These are phyloP conservation scores for Uncinocarpus reesii DNA, from an alignment of 2,329 filamentous ascomycete species.

Conservation along the genomic window DNA sequence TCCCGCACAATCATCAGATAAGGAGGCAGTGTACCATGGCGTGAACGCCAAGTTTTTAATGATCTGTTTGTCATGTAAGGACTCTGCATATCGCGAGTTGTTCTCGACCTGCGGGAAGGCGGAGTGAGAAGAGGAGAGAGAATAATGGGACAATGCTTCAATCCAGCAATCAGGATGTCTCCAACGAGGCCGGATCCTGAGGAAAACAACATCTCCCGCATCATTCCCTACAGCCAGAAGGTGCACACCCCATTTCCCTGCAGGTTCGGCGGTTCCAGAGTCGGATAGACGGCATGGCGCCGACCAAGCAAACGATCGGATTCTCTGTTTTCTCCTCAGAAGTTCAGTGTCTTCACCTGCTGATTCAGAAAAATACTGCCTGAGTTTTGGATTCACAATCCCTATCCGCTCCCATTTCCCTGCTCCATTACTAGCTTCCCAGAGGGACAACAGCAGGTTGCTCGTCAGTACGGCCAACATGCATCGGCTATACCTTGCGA, in stretches of 20 bases:
- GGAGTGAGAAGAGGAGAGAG: slow-evolving; percentile 15
- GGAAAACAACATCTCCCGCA: slow-evolving; percentile 28
- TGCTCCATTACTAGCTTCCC: slow-evolving; percentile 41
- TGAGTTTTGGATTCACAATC: slow-evolving; percentile 44
- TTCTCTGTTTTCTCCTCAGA: slow-evolving; percentile 25
- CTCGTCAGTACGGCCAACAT: slow-evolving; percentile 48
- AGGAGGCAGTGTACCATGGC: slow-evolving; percentile 21
- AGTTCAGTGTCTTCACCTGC: slow-evolving; percentile 18
- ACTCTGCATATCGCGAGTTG: slow-evolving; percentile 25
- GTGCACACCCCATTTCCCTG: slow-evolving; percentile 27
- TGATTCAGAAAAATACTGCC: slow-evolving; percentile 29
- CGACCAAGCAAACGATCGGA: slow-evolving; percentile 38
- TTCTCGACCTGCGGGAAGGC: slow-evolving; percentile 18
- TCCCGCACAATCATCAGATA: no score
- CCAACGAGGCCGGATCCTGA: slow-evolving; percentile 16
- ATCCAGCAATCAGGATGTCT: slow-evolving; percentile 17
- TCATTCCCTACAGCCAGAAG: slow-evolving; percentile 33
- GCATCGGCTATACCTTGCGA: slow-evolving; percentile 45
- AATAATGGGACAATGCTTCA: slow-evolving; percentile 22
- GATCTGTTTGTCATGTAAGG: slow-evolving; percentile 22
- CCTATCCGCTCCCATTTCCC: slow-evolving; percentile 44
- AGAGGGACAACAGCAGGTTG: slow-evolving; percentile 48
- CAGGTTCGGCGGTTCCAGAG: neutral
- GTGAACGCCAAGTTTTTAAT: slow-evolving; percentile 26
- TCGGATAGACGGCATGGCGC: neutral